phyloP scores from a whole-genome alignment of 2,329 filamentous ascomycete species.

The Ophiosphaerella narmari region DNA sequence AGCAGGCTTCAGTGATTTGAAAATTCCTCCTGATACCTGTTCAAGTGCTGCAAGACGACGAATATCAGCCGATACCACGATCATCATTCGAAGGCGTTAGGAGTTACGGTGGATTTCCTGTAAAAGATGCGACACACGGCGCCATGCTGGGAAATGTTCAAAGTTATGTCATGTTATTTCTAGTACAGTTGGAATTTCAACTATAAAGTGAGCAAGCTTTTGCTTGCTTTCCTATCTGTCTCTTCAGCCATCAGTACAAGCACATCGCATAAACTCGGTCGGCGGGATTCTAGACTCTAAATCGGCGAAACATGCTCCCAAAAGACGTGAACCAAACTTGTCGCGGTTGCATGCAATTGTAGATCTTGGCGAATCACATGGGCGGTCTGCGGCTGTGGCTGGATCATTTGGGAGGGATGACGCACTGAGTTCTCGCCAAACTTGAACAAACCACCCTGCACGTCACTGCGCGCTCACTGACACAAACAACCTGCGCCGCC shows the following conservation, averaged over 20 bases:
- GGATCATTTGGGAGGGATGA: constrained; percentile 8
- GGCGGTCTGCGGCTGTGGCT: constrained; percentile 5
- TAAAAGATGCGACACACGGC: constrained; percentile 32
- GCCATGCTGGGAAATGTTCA: constrained; percentile 18
- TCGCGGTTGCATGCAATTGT: constrained; percentile 4
- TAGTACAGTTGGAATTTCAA: background rate
- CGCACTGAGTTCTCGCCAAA: constrained; percentile 11
- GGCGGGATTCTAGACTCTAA: background rate
- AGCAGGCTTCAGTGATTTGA: constrained; percentile 11
- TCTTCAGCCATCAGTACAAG: too few relatives aligned
- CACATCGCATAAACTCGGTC: too few relatives aligned
- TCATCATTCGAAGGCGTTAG: constrained; percentile 40
- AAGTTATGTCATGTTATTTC: background rate
- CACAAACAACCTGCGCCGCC: constrained; percentile 2
- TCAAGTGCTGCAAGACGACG: constrained; percentile 14
- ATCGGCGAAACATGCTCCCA: background rate
- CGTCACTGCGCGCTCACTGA: constrained; percentile 5
- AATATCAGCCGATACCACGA: constrained; percentile 40
- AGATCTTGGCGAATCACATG: constrained; percentile 14
- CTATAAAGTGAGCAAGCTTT: background rate
- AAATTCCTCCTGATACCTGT: constrained; percentile 7
- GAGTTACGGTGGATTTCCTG: constrained; percentile 30
- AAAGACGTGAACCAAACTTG: background rate
- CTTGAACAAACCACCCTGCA: constrained; percentile 5
- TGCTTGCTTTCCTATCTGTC: background rate